Base-by-base conservation (phyloP, 1,139 yeast species). In the Yamadazyma buinensis region DNA sequence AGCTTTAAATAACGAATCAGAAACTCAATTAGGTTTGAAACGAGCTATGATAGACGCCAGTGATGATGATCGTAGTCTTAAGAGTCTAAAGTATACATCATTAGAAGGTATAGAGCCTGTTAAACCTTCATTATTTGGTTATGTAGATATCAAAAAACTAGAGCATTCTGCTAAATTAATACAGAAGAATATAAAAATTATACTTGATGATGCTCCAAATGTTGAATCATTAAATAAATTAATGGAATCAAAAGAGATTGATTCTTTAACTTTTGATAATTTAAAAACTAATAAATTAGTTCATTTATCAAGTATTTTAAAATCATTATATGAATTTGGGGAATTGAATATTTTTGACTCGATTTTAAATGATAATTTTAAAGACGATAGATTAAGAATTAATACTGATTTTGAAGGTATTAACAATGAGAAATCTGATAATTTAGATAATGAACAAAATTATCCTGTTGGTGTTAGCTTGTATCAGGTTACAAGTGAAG, bases 241-340 rank as follows among this genome's bases (percentile, higher is more conserved):
- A 15, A 39, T 60, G 3, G 37, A 47, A 17, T 49, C 54, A 5
- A 40, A 40, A 2, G 31, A 44, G 3, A 51, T 68, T 4, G 68
- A 66, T 32, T 51, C 64, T 10, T 56, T 69, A 13, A 64, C 72
- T 13, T 55, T 55, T 34, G 61, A 76, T 13, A 74, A 77, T n/a
- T 52, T 83, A 29, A 57, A 72, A 18, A 67, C 78, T 38, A 80
- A 75, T 41, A 59, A 61, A 32, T 72, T 81, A 37, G 54, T 85
- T 19, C 70, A 69, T 32, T 55, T 84, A 18, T 86, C 88, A 0
- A 64, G 82, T 1, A 67, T 68, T 38, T 55, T 86, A 40, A 80
- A 81, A 49, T 59, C 80, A 1, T 57, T 77, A 26, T 65, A 81
- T 44, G 59, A 67, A 15, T 45, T 65, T 2, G 75, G 76, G 0